Conservation (phyloP, 2,329 filamentous ascomycete genomes). For the Samsoniella hepiali region DNA sequence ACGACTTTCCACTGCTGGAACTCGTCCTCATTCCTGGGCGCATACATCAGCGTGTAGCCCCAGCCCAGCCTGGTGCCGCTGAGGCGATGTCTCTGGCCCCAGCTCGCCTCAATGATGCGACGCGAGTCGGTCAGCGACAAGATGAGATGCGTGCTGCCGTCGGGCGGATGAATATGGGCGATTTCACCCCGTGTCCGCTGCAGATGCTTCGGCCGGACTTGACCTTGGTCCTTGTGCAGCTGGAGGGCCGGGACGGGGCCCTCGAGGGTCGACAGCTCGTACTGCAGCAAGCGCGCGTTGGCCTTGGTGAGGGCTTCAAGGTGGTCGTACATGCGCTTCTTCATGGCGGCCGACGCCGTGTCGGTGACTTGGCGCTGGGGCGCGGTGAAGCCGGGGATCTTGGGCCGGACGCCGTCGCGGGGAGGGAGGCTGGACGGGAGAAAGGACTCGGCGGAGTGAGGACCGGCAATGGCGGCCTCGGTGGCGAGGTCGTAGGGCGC, state of each 20-base stretch:
- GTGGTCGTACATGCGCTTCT: conserved; percentile 20
- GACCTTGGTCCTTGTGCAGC: conserved; percentile 14
- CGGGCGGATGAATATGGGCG: conserved; percentile 34
- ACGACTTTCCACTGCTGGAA: conserved; percentile 22
- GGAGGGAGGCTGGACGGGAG: conserved; percentile 9
- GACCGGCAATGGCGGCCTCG: conserved; percentile 23
- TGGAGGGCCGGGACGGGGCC: conserved; percentile 23
- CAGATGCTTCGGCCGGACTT: conserved; percentile 12
- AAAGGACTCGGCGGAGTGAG: conserved; percentile 21
- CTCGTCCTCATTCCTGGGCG: conserved; percentile 21
- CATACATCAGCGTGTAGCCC: conserved; percentile 24
- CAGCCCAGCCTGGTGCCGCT: conserved; percentile 20
- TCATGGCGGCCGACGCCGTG: conserved; percentile 17
- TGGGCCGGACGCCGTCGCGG: conserved; percentile 20
- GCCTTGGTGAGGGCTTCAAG: conserved; percentile 16
- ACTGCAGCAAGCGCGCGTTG: conserved; percentile 19
- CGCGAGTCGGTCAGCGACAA: conserved; percentile 37
- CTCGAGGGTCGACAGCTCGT: conserved; percentile 21
- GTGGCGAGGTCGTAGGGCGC: conserved; percentile 24
- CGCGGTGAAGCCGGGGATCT: conserved; percentile 20
- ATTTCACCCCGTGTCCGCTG: conserved; percentile 29
- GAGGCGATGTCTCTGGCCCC: conserved; percentile 39
- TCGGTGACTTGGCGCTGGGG: conserved; percentile 23
- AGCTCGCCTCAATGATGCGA: conserved; percentile 32
- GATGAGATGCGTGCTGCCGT: conserved; percentile 37